These are phyloP conservation scores for Alloteropsis angusta DNA, from an alignment of 202 grass and related monocot genomes.

Conservation along the genomic window DNA sequence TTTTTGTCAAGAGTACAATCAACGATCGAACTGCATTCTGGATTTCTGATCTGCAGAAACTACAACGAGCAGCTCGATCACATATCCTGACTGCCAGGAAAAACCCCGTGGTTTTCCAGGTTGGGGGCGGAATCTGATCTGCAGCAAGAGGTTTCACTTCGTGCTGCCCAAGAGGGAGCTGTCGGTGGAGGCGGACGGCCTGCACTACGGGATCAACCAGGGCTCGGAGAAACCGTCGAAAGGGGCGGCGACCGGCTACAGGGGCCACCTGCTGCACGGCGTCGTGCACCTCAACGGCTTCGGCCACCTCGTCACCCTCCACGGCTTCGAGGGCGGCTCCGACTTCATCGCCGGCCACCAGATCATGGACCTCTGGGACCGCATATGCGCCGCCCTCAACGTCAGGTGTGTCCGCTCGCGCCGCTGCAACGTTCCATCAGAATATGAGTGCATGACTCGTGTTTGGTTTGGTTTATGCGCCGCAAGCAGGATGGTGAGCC, in stretches of 20 bases:
- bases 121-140: constrained; percentile 75
- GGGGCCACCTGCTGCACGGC: constrained; percentile 63
- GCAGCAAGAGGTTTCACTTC: constrained; percentile 90
- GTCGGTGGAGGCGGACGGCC: constrained; percentile 32
- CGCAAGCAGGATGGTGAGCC: constrained; percentile 70
- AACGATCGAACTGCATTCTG: not conserved
- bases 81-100: not conserved
- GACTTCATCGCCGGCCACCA: constrained; percentile 78
- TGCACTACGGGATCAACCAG: constrained; percentile 34
- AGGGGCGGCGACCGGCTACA: constrained; percentile 11
- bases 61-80: not conserved
- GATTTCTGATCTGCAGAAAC: not conserved
- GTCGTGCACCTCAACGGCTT: constrained; percentile 82
- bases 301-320: constrained; percentile 69
- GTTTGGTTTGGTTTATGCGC: not conserved
- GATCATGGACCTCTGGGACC: constrained; percentile 83
- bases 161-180: constrained; percentile 58
- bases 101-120: constrained; percentile 30
- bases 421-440: not conserved
- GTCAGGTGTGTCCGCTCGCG: constrained; percentile 37
- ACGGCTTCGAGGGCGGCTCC: constrained; percentile 68
- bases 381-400: constrained; percentile 56
- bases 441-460: too few relatives aligned
- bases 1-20: not conserved
- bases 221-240: constrained; percentile 27